phyloP scores from a whole-genome alignment of 164 flowering plant genomes.

The Saururus chinensis region DNA sequence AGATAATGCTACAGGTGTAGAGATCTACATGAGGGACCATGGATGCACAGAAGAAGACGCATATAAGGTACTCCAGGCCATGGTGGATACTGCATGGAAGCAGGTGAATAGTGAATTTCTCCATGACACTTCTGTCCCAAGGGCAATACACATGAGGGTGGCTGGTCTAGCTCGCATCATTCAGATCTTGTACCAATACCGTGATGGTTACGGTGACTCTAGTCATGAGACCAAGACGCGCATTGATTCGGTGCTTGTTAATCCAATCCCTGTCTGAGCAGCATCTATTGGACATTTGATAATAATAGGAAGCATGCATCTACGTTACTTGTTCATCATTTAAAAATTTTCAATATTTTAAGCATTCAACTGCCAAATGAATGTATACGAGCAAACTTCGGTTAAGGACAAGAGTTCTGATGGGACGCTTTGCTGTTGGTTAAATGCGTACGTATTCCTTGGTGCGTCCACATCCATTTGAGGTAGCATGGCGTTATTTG shows the following conservation, averaged over 20 bases:
- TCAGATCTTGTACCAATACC: neutral
- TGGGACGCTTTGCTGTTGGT: no score
- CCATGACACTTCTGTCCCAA: neutral
- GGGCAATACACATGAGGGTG: neutral
- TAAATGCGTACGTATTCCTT: no score
- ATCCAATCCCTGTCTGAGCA: neutral
- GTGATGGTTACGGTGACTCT: constrained; percentile 4
- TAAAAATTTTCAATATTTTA: no score
- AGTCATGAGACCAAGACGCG: neutral
- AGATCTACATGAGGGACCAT: constrained; percentile 10
- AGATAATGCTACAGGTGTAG: constrained; percentile 18
- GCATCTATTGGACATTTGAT: no score
- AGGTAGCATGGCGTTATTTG: no score
- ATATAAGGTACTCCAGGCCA: neutral
- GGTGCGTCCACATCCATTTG: no score
- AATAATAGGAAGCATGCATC: no score
- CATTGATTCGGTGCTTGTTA: neutral
- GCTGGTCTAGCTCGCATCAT: constrained; percentile 1
- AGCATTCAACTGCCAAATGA: no score
- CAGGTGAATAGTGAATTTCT: constrained; percentile 7
- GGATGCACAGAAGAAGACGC: constrained; percentile 19
- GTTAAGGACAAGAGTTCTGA: no score
- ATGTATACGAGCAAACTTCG: no score
- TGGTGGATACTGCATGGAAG: constrained; percentile 12
- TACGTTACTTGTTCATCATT: no score